These are phyloP conservation scores for Escallonia herrerae DNA, from an alignment of 129 eudicot genomes.

Conservation along the genomic window DNA sequence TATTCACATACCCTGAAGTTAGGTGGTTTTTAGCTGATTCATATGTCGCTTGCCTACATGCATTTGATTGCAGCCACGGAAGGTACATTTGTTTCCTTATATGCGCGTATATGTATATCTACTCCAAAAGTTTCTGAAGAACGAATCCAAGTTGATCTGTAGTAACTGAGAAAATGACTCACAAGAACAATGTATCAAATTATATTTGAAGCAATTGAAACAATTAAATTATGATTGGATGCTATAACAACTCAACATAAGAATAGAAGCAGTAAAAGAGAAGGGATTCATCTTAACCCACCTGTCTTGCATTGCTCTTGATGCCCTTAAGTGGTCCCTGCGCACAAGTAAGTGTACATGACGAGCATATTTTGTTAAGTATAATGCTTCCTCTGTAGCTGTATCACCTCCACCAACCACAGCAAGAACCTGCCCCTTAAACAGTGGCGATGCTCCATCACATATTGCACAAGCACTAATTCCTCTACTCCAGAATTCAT, in stretches of 20 bases:
- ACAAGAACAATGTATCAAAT: not conserved
- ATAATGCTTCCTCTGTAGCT: slow-evolving; percentile 97
- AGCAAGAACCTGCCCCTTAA: slow-evolving; percentile 92
- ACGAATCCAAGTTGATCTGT: not conserved
- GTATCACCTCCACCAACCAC: slow-evolving; percentile 99
- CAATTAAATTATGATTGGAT: not conserved
- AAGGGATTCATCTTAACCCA: slow-evolving; percentile 18
- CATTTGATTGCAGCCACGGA: no score
- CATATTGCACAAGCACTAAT: slow-evolving; percentile 99
- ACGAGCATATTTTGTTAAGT: slow-evolving; percentile 93
- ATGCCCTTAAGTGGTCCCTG: slow-evolving; percentile 81
- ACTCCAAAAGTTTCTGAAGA: no score
- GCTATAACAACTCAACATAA: not conserved
- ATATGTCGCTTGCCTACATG: no score
- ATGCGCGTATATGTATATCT: no score
- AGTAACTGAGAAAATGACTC: not conserved
- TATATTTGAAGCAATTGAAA: not conserved
- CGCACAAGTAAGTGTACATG: slow-evolving; percentile 97
- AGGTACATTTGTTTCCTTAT: no score
- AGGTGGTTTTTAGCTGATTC: no score
- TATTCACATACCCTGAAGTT: no score
- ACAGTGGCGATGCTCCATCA: slow-evolving; percentile 98
- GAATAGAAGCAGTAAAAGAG: slow-evolving; percentile 1
- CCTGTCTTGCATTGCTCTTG: slow-evolving; percentile 99
- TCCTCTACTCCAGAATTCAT: slow-evolving; percentile 99